These are phyloP conservation scores for Mycena olivaceomarginata DNA, from an alignment of 768 basidiomycete species.

Conservation along the genomic window DNA sequence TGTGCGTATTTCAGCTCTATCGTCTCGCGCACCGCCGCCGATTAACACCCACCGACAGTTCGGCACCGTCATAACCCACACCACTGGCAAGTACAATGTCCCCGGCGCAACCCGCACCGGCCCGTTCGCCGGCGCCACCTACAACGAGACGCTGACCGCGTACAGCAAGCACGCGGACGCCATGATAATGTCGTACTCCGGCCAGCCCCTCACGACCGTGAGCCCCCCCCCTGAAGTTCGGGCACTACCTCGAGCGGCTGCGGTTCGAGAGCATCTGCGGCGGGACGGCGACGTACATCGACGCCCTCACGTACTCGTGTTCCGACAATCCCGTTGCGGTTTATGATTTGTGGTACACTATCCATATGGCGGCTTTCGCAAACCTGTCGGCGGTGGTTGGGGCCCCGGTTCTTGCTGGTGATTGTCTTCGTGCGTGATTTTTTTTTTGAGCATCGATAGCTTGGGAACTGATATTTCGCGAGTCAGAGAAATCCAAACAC, in stretches of 20 bases:
- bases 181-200: background rate
- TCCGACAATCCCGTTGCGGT: background rate
- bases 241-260: conserved; percentile 35
- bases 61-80: background rate
- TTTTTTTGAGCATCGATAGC: too few species aligned
- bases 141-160: conserved; percentile 32
- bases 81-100: conserved; percentile 35
- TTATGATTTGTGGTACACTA: conserved; percentile 6
- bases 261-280: conserved; percentile 40
- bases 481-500: too few species aligned
- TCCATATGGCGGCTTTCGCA: background rate
- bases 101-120: conserved; percentile 40
- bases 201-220: background rate
- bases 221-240: background rate
- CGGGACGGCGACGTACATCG: conserved; percentile 39
- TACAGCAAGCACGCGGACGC: background rate
- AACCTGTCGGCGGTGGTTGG: background rate
- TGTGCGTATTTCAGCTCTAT: conserved; percentile 18
- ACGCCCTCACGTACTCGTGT: conserved; percentile 26
- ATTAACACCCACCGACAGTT: background rate
- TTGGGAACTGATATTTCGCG: too few species aligned
- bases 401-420: too few species aligned
- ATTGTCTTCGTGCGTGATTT: too few species aligned
- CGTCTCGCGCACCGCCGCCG: background rate
- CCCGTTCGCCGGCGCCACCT: background rate